Evolutionary conservation across 345 rosid species (phyloP).

Genomic region (Populus pruinosa): DNA sequence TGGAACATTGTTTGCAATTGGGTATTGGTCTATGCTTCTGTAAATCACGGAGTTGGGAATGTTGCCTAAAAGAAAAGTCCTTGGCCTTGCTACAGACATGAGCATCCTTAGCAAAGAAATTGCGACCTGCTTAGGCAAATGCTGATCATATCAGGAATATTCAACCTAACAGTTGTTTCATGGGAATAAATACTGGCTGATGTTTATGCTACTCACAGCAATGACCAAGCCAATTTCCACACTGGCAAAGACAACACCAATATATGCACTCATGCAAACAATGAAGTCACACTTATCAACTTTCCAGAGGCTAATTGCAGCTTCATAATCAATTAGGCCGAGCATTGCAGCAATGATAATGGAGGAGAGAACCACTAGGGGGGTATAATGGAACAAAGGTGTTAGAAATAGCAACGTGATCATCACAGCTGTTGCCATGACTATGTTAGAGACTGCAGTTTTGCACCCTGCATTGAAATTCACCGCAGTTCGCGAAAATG

Average conservation of each 20-base stretch:
- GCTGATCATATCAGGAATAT: not conserved
- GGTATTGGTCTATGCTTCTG: constrained; percentile 24
- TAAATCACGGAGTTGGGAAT: constrained; percentile 20
- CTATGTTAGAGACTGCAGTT: constrained; percentile 33
- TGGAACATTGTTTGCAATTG: constrained; percentile 15
- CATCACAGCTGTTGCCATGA: constrained; percentile 30
- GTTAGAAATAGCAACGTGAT: constrained; percentile 23
- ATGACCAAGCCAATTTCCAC: constrained; percentile 27
- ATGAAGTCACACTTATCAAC: constrained; percentile 40
- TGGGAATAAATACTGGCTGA: not conserved
- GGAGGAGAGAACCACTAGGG: constrained; percentile 29
- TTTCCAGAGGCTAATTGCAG: constrained; percentile 31
- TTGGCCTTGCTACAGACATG: constrained; percentile 30
- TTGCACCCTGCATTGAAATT: constrained; percentile 38
- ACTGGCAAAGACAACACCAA: constrained; percentile 28
- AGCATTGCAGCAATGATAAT: constrained; percentile 32
- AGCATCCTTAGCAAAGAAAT: constrained; percentile 29
- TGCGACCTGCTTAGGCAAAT: constrained; percentile 13
- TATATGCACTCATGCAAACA: constrained; percentile 23
- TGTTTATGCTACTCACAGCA: constrained; percentile 14
- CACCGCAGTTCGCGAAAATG: constrained; percentile 37
- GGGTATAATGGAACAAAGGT: constrained; percentile 30
- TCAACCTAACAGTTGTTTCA: not conserved
- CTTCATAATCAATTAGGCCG: constrained; percentile 31
- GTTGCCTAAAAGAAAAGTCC: constrained; percentile 28